phyloP scores from a whole-genome alignment of 495 filamentous ascomycete species.

The Parachaetomium inaequale region DNA sequence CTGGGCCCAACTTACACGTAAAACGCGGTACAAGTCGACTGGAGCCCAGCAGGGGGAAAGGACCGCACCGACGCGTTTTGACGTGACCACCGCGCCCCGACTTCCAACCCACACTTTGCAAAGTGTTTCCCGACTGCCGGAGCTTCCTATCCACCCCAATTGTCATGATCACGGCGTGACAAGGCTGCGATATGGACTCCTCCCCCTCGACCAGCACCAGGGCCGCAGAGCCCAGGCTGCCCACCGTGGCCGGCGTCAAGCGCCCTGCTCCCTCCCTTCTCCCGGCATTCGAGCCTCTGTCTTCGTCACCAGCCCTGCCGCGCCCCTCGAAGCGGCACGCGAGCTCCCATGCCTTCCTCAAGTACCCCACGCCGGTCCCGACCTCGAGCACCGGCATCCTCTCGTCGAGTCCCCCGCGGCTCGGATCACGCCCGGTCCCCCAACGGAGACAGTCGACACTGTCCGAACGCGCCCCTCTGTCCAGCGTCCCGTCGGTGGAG shows the following conservation, averaged over 20 bases:
- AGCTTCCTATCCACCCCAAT: not conserved
- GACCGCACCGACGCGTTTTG: conserved; percentile 28
- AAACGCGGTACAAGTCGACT: conserved; percentile 13
- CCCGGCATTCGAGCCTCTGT: conserved; percentile 89
- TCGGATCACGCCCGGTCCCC: conserved; percentile 51
- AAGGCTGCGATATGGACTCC: conserved; percentile 31
- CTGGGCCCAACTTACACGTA: conserved; percentile 17
- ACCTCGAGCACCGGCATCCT: conserved; percentile 91
- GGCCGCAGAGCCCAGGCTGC: conserved; percentile 36
- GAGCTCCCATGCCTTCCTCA: conserved; percentile 48
- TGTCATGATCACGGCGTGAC: conserved; percentile 31
- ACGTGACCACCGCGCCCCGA: conserved; percentile 19
- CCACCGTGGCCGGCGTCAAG: conserved; percentile 63
- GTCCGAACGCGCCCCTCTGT: conserved; percentile 81
- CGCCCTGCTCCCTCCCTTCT: conserved; percentile 76
- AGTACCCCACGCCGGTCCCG: conserved; percentile 86
- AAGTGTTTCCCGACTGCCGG: conserved; percentile 4
- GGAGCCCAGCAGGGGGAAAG: conserved; percentile 16
- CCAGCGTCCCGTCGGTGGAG: conserved; percentile 71
- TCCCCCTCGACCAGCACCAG: conserved; percentile 25
- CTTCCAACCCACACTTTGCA: conserved; percentile 6
- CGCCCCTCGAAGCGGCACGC: conserved; percentile 67
- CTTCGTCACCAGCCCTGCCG: conserved; percentile 80
- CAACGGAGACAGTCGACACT: conserved; percentile 62
- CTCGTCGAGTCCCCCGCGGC: conserved; percentile 76